Conservation (phyloP, 192 early-diverging fungal genomes). For the Backusella mclennaniae region DNA sequence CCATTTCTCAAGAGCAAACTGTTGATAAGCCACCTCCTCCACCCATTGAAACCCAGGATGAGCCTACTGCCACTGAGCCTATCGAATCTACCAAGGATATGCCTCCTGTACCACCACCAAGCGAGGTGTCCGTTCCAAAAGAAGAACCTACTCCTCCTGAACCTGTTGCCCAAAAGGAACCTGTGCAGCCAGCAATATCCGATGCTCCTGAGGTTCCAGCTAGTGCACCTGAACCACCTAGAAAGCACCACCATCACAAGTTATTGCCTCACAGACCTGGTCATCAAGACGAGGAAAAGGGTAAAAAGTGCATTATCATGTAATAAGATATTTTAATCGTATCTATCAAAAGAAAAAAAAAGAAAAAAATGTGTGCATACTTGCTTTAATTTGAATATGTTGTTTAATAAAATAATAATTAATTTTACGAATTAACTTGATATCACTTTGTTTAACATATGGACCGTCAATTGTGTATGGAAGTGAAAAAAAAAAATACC, state of each 20-base stretch:
- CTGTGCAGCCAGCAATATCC: background rate
- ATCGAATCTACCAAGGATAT: background rate
- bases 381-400: background rate
- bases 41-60: background rate
- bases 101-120: background rate
- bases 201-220: background rate
- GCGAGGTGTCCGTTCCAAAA: background rate
- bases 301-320: background rate
- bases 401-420: no score
- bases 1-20: background rate
- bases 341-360: background rate
- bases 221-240: background rate
- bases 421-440: no score
- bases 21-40: background rate
- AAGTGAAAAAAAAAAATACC: no score
- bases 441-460: no score
- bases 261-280: background rate
- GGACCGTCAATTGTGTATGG: no score
- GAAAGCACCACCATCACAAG: background rate
- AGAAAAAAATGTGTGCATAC: background rate
- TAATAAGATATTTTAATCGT: background rate
- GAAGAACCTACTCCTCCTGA: background rate
- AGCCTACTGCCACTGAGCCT: background rate
- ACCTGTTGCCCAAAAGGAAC: background rate
- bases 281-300: background rate